These are phyloP conservation scores for Eucalyptus fibrosa DNA, from an alignment of 345 rosid genomes.

Conservation along the genomic window DNA sequence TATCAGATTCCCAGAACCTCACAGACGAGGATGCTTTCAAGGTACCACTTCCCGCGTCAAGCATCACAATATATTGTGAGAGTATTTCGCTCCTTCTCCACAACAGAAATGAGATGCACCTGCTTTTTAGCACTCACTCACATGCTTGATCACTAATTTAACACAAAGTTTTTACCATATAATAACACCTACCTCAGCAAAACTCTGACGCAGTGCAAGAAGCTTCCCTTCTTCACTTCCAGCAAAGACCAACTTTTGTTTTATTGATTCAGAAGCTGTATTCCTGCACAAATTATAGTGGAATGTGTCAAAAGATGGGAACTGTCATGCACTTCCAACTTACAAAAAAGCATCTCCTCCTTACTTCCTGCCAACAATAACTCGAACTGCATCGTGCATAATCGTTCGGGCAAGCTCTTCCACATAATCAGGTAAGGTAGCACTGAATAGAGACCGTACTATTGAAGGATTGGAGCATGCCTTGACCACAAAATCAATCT, in stretches of 20 bases:
- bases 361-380: conserved; percentile 90
- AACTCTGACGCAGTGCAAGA: conserved; percentile 87
- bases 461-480: conserved; percentile 89
- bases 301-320: not conserved
- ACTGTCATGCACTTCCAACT: not conserved
- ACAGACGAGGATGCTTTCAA: not conserved
- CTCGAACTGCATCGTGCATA: conserved; percentile 95
- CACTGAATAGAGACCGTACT: conserved; percentile 82
- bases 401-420: conserved; percentile 93
- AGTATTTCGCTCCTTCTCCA: not conserved
- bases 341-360: not conserved
- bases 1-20: not conserved
- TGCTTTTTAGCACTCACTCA: not conserved
- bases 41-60: not conserved
- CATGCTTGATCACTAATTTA: not conserved
- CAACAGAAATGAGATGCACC: not conserved
- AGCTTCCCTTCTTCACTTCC: conserved; percentile 96
- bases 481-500: conserved; percentile 84
- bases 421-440: conserved; percentile 88
- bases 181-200: conserved; percentile 55
- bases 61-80: not conserved
- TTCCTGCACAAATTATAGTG: conserved; percentile 35
- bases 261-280: conserved; percentile 68
- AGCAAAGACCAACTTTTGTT: conserved; percentile 81
- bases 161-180: not conserved